A percentile compares a stretch with the other conserved stretches of the same genome.
phyloP scores from a whole-genome alignment of 1,284 basidiomycete genomes.

The Sphagnurus paluster region DNA sequence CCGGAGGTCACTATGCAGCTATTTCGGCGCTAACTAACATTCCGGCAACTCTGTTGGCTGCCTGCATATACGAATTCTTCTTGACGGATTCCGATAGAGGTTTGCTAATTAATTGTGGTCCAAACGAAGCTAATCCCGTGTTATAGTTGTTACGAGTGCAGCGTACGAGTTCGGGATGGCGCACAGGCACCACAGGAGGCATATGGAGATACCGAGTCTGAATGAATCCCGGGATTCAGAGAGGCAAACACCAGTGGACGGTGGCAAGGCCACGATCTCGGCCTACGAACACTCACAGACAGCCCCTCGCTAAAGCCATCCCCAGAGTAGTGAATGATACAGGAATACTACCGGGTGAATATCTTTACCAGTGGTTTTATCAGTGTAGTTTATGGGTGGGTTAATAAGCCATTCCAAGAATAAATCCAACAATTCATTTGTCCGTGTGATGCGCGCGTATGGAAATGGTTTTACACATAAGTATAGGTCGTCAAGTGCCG shows the following conservation, averaged over 20 bases:
- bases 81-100: slow-evolving; percentile 55
- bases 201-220: neutral
- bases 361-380: too few species aligned
- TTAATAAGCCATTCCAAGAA: too few species aligned
- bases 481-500: slow-evolving; percentile 7
- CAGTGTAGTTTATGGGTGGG: too few species aligned
- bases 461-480: slow-evolving; percentile 7
- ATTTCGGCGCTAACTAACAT: slow-evolving; percentile 67
- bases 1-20: slow-evolving; percentile 60
- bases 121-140: slow-evolving; percentile 2
- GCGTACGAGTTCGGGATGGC: slow-evolving; percentile 15
- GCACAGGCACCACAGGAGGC: slow-evolving; percentile 18
- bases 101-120: slow-evolving; percentile 16
- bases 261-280: slow-evolving; percentile 8
- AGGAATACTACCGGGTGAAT: too few species aligned
- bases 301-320: neutral
- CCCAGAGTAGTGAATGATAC: slow-evolving; percentile 7
- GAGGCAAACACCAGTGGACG: slow-evolving; percentile 4
- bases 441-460: slow-evolving; percentile 1
- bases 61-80: slow-evolving; percentile 52
- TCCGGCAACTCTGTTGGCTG: slow-evolving; percentile 56
- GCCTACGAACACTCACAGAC: slow-evolving; percentile 11
- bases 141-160: slow-evolving; percentile 17
- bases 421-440: neutral
- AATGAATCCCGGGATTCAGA: slow-evolving; percentile 6